Conservation (phyloP, 176 grass and related monocot genomes). For the Elymus sibiricus region DNA sequence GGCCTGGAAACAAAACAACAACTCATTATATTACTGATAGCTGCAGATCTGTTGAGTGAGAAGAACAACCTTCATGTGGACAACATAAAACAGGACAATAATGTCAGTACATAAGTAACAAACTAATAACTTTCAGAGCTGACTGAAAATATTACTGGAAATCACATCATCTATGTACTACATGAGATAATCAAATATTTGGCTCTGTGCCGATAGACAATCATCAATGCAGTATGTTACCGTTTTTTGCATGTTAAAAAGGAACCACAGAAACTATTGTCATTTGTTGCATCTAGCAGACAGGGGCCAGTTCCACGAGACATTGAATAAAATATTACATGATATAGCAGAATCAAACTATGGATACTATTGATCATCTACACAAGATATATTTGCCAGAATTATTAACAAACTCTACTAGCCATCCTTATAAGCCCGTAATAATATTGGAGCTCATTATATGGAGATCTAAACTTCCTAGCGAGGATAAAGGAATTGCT, state of each 20-base stretch:
- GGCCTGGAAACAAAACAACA: slow-evolving; percentile 36
- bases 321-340: background rate
- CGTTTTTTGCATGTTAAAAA: background rate
- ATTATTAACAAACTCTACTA: background rate
- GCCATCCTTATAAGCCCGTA: background rate
- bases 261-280: background rate
- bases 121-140: background rate
- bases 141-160: background rate
- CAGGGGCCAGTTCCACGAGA: background rate
- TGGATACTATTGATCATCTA: background rate
- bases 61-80: background rate
- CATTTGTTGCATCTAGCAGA: background rate
- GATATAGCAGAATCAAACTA: background rate
- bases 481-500: background rate
- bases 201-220: background rate
- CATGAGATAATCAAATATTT: background rate
- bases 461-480: background rate
- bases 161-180: background rate
- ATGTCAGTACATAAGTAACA: background rate
- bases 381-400: too few relatives aligned
- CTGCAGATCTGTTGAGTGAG: background rate
- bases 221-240: too few relatives aligned
- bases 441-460: background rate
- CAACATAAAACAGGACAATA: background rate
- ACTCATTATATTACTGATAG: background rate